Conservation (phyloP, 495 filamentous ascomycete genomes). For the Penicillium silybi region DNA sequence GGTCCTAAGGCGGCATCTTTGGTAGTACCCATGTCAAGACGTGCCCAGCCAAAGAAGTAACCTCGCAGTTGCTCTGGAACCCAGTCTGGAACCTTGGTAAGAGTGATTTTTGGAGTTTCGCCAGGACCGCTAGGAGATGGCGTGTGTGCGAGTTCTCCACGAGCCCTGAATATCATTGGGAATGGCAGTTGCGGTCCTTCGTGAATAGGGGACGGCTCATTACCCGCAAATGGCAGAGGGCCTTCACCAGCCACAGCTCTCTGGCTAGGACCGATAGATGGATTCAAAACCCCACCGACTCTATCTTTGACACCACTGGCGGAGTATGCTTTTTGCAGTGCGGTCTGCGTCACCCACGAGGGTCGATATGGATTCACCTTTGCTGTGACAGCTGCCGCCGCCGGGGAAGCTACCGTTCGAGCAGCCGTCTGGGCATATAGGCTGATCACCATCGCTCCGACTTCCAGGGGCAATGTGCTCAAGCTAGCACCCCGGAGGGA, state of each 20-base stretch:
- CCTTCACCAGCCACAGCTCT: constrained; percentile 8
- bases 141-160: constrained; percentile 26
- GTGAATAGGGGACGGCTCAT: constrained; percentile 28
- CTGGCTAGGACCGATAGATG: constrained; percentile 14
- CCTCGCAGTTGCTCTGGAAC: constrained; percentile 50
- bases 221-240: constrained; percentile 2
- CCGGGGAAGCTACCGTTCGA: constrained; percentile 46
- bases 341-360: constrained; percentile 36
- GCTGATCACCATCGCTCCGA: constrained; percentile 55
- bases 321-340: constrained; percentile 39
- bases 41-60: constrained; percentile 61
- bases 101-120: constrained; percentile 15
- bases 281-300: constrained; percentile 23
- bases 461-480: constrained; percentile 58
- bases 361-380: constrained; percentile 36
- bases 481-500: constrained; percentile 61
- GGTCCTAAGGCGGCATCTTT: constrained; percentile 9
- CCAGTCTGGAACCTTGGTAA: constrained; percentile 41
- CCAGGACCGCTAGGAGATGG: constrained; percentile 24
- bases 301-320: constrained; percentile 33
- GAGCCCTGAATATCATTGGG: constrained; percentile 51
- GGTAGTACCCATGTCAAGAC: constrained; percentile 24
- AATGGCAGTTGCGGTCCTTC: constrained; percentile 54
- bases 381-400: constrained; percentile 34
- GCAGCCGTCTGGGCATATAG: constrained; percentile 48